Conservation (phyloP, 495 filamentous ascomycete genomes). For the Parachaetomium inaequale region DNA sequence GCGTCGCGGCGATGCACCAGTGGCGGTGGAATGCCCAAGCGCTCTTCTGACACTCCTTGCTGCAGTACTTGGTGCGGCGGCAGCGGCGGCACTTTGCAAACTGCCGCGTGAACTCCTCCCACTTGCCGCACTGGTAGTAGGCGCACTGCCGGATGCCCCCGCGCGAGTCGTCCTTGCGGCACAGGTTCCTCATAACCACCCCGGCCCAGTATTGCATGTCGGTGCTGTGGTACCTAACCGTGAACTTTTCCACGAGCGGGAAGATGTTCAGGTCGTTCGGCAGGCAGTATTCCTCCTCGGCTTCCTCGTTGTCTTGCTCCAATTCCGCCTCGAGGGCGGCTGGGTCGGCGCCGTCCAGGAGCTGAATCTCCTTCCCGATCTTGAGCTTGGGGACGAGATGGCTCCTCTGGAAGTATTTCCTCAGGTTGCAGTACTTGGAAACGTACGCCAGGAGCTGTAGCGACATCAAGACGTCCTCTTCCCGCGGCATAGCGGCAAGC, state of each 20-base stretch:
- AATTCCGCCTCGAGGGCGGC: constrained; percentile 35
- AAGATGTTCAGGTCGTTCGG: constrained; percentile 98
- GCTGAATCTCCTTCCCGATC: constrained; percentile 76
- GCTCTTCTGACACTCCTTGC: constrained; percentile 98
- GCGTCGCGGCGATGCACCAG: constrained; percentile 82
- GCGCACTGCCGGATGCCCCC: constrained; percentile 96
- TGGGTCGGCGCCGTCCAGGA: constrained; percentile 66
- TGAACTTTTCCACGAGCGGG: constrained; percentile 96
- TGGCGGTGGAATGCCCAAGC: constrained; percentile 97
- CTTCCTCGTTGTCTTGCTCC: constrained; percentile 51
- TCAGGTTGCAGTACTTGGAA: constrained; percentile 95
- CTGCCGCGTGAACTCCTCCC: constrained; percentile 92
- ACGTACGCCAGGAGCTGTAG: constrained; percentile 97
- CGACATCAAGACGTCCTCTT: constrained; percentile 97
- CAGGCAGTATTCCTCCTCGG: constrained; percentile 85
- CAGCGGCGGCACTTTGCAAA: constrained; percentile 98
- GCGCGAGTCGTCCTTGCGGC: constrained; percentile 90
- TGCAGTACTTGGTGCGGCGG: constrained; percentile 97
- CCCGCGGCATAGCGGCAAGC: constrained; percentile 83
- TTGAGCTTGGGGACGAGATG: constrained; percentile 91
- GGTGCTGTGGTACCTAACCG: constrained; percentile 84
- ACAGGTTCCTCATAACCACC: constrained; percentile 97
- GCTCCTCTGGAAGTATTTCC: constrained; percentile 90
- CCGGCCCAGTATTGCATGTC: constrained; percentile 99
- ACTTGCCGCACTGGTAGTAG: constrained; percentile 95